A percentile compares a stretch with the other conserved stretches of the same genome.
These are phyloP conservation scores for Dipodascopsis uninucleata DNA, from an alignment of 805 yeast species.

Conservation along the genomic window DNA sequence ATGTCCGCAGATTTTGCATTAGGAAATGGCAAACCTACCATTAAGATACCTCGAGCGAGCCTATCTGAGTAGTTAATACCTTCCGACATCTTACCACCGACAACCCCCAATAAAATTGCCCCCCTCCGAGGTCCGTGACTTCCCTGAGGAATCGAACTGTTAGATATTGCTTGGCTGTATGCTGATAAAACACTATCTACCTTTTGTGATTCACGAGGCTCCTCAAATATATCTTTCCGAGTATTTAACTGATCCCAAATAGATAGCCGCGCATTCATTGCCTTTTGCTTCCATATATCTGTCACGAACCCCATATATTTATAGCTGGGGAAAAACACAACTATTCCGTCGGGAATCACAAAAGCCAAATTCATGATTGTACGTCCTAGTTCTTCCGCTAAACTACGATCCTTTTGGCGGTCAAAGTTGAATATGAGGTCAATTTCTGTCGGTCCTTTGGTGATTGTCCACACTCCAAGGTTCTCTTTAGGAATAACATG, in stretches of 20 bases:
- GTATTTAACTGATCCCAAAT: slow-evolving; percentile 33
- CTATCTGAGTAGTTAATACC: slow-evolving; percentile 89
- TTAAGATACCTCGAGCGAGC: slow-evolving; percentile 79
- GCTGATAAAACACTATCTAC: slow-evolving; percentile 48
- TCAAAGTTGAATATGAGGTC: slow-evolving; percentile 66
- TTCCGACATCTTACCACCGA: slow-evolving; percentile 89
- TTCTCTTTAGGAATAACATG: slow-evolving; percentile 77
- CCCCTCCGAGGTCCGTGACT: slow-evolving; percentile 40
- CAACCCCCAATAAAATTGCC: slow-evolving; percentile 74
- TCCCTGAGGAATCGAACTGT: too few relatives aligned
- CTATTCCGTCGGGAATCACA: slow-evolving; percentile 68
- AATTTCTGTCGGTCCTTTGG: slow-evolving; percentile 29
- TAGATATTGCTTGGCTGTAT: slow-evolving; percentile 46
- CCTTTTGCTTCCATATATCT: slow-evolving; percentile 48
- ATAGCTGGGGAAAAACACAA: slow-evolving; percentile 83
- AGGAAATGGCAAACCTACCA: slow-evolving; percentile 89
- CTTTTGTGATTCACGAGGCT: slow-evolving; percentile 45
- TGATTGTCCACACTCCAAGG: slow-evolving; percentile 56
- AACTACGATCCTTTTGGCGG: slow-evolving; percentile 55
- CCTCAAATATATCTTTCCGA: slow-evolving; percentile 47
- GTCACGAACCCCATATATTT: slow-evolving; percentile 56
- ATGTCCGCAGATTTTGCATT: slow-evolving; percentile 79
- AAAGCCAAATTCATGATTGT: slow-evolving; percentile 43
- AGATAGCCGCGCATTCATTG: slow-evolving; percentile 19
- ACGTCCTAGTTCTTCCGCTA: slow-evolving; percentile 44